phyloP scores from a whole-genome alignment of 805 yeast species.

The Wickerhamomyces rabaulensis region DNA sequence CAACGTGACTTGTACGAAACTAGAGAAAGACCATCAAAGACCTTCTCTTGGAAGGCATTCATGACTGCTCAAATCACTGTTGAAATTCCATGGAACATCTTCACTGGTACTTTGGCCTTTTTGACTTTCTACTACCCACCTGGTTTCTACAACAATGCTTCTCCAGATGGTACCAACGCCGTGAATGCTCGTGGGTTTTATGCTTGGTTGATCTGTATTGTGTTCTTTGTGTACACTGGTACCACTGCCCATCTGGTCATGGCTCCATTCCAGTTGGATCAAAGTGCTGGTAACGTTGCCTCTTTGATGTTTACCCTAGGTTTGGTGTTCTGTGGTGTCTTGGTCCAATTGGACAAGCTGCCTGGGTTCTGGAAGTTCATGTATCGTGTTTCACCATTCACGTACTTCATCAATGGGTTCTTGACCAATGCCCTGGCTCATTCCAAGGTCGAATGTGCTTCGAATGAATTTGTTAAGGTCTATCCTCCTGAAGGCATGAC shows the following conservation, averaged over 20 bases:
- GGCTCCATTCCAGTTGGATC: conserved; percentile 53
- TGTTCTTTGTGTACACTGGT: conserved; percentile 43
- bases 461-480: conserved; percentile 40
- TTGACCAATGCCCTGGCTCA: conserved; percentile 51
- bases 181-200: conserved; percentile 47
- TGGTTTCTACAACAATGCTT: conserved; percentile 45
- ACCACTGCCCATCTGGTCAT: conserved; percentile 52
- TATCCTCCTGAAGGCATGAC: conserved; percentile 51
- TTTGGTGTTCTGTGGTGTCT: conserved; percentile 72
- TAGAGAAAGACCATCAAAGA: conserved; percentile 69
- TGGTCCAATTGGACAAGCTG: conserved; percentile 46
- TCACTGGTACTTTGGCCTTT: conserved; percentile 57
- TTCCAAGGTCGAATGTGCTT: conserved; percentile 40
- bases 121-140: conserved; percentile 70
- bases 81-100: conserved; percentile 61
- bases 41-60: conserved; percentile 64
- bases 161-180: conserved; percentile 45
- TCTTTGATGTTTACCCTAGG: conserved; percentile 52
- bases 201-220: conserved; percentile 38
- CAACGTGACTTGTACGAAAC: conserved; percentile 68
- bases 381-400: conserved; percentile 67
- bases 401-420: conserved; percentile 57
- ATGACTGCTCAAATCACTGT: conserved; percentile 55
- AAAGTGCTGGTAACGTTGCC: conserved; percentile 59
- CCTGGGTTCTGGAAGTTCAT: conserved; percentile 76